Conservation (phyloP, 2,329 filamentous ascomycete species). For the Aspergillus carbonarius region DNA sequence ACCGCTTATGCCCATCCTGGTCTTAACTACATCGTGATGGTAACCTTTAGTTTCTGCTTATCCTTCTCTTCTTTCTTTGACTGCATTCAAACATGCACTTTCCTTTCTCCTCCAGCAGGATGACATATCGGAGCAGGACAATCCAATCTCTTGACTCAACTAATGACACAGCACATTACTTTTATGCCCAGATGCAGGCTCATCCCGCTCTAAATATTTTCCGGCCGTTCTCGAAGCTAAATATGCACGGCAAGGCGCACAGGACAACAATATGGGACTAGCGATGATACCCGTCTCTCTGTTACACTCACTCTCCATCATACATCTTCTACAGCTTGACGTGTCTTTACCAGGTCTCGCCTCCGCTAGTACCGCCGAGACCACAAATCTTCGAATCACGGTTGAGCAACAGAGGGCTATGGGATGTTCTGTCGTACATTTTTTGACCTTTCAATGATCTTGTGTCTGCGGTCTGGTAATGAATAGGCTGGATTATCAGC, state of each 20-base stretch:
- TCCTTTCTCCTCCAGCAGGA: background rate
- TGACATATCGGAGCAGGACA: background rate
- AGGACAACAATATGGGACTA: background rate
- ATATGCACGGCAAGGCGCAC: constrained; percentile 6
- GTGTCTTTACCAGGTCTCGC: background rate
- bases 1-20: background rate
- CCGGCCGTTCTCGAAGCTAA: background rate
- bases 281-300: constrained; percentile 3
- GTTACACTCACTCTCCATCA: background rate
- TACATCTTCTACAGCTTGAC: background rate
- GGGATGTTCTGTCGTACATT: background rate
- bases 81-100: background rate
- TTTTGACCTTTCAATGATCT: background rate
- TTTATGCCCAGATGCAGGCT: constrained; percentile 10
- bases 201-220: constrained; percentile 4
- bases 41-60: background rate
- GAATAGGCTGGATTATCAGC: too few relatives aligned
- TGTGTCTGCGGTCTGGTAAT: too few relatives aligned
- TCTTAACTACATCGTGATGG: background rate
- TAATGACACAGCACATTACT: constrained; percentile 2
- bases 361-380: background rate
- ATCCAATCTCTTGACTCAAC: background rate
- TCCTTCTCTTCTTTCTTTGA: background rate
- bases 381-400: background rate
- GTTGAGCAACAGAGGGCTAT: background rate